phyloP scores from a whole-genome alignment of 1,284 basidiomycete genomes.

The Malassezia slooffiae region DNA sequence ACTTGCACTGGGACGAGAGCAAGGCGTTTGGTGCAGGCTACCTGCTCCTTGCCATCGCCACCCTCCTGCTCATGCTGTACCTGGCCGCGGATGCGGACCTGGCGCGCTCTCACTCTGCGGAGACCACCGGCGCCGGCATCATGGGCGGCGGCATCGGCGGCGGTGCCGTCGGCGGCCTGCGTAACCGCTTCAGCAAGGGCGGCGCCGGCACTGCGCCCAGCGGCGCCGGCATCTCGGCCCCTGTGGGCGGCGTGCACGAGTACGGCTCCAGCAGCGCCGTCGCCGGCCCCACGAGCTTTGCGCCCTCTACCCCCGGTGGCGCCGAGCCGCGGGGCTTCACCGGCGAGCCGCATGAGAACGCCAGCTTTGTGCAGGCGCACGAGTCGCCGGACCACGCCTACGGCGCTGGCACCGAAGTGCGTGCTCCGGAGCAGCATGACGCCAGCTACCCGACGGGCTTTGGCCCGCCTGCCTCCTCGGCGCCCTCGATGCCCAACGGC shows the following conservation, averaged over 20 bases:
- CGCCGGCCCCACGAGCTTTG: no score
- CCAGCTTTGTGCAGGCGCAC: no score
- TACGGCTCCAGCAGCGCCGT: no score
- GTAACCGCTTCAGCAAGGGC: conserved; percentile 13
- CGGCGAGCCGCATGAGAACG: no score
- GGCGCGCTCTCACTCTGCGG: conserved; percentile 56
- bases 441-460: no score
- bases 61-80: conserved; percentile 83
- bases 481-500: no score
- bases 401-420: no score
- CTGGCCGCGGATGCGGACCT: conserved; percentile 93
- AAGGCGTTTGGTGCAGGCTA: conserved; percentile 78
- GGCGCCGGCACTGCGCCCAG: neutral
- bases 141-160: conserved; percentile 16
- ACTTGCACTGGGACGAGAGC: conserved; percentile 13
- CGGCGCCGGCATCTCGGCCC: neutral
- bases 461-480: no score
- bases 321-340: no score
- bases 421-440: no score
- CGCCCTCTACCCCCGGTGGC: no score
- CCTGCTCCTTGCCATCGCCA: conserved; percentile 76
- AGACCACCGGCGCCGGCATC: conserved; percentile 57
- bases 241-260: neutral
- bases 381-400: no score
- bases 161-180: conserved; percentile 17